Evolutionary conservation across 2,329 filamentous ascomycete species (phyloP).

Genomic region (Colletotrichum sp.): DNA sequence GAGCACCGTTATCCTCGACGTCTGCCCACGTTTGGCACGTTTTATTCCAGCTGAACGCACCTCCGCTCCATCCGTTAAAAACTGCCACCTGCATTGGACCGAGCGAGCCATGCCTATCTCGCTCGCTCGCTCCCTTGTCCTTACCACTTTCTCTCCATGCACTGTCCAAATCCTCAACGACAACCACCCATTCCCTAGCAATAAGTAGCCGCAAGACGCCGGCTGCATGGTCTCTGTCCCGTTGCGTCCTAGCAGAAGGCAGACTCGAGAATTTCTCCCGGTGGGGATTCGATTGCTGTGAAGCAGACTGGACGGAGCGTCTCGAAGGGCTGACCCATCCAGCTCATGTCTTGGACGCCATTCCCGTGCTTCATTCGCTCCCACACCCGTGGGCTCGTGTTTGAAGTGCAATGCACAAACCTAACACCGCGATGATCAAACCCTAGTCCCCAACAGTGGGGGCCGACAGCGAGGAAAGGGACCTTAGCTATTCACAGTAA

Average conservation of each 20-base stretch:
- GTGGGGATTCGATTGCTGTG: not conserved
- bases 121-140: not conserved
- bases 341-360: constrained; percentile 13
- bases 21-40: constrained; percentile 8
- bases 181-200: not conserved
- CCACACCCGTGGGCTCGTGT: not conserved
- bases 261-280: not conserved
- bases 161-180: not conserved
- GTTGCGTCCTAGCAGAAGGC: constrained; percentile 19
- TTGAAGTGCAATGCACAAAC: not conserved
- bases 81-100: constrained; percentile 13
- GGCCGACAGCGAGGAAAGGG: not conserved
- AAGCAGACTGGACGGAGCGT: constrained; percentile 9
- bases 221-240: not conserved
- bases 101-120: not conserved
- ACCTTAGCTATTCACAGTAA: not conserved
- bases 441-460: not conserved
- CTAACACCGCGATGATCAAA: not conserved
- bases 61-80: not conserved
- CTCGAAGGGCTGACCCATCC: constrained; percentile 6
- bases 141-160: not conserved
- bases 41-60: constrained; percentile 16
- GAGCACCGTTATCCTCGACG: not conserved
- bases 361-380: not conserved
- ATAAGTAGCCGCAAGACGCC: not conserved